Conservation (phyloP, 805 yeast species). For the Wickerhamomyces subpelliculosus region DNA sequence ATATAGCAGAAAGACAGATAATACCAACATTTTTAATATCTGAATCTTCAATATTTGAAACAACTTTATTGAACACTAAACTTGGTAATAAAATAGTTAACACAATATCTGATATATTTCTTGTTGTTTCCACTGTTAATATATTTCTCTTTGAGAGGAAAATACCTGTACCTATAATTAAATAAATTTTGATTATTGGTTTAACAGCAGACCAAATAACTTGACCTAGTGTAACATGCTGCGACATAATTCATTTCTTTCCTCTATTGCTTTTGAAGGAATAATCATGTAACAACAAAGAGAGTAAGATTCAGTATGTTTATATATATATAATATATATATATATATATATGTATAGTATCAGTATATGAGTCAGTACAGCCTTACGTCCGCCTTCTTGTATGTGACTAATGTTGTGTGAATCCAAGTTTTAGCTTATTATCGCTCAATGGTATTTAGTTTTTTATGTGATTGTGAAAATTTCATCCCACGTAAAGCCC, state of each 20-base stretch:
- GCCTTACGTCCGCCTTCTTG: no score
- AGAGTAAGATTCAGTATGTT: no score
- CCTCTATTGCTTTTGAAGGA: neutral
- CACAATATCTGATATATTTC: slow-evolving; percentile 63
- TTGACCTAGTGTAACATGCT: slow-evolving; percentile 41
- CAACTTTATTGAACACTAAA: slow-evolving; percentile 67
- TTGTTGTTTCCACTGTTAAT: slow-evolving; percentile 57
- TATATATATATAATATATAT: no score
- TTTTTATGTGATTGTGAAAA: no score
- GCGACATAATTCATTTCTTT: neutral
- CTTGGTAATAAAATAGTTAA: slow-evolving; percentile 69
- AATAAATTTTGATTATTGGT: slow-evolving; percentile 80
- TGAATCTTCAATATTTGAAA: slow-evolving; percentile 53
- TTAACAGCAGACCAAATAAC: slow-evolving; percentile 74
- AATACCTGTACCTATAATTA: slow-evolving; percentile 64
- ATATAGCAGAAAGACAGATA: slow-evolving; percentile 39
- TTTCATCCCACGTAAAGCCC: no score
- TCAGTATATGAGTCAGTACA: no score
- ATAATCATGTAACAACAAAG: no score
- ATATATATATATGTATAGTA: no score
- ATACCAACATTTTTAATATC: slow-evolving; percentile 72
- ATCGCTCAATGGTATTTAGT: no score
- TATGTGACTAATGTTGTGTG: no score
- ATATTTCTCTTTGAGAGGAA: slow-evolving; percentile 55
- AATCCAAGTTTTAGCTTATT: no score